Evolutionary conservation across 257 asterid species (phyloP).

Genomic region (Knoxia roxburghii): DNA sequence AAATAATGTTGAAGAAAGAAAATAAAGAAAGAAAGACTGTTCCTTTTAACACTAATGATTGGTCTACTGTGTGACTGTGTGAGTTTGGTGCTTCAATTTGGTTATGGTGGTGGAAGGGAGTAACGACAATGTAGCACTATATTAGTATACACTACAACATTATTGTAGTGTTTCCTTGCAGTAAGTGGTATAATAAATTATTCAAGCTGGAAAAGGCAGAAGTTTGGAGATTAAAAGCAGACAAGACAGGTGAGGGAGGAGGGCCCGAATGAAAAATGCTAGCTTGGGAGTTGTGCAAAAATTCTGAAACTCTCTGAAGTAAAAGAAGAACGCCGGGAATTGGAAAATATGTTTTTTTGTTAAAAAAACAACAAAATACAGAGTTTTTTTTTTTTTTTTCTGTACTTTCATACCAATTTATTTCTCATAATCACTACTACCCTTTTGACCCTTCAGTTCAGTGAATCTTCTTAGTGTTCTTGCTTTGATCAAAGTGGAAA

Average conservation of each 20-base stretch:
- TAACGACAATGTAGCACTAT: too few relatives aligned
- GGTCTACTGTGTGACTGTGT: not conserved
- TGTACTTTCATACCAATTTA: too few relatives aligned
- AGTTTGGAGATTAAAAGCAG: conserved; percentile 20
- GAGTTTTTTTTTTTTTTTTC: too few relatives aligned
- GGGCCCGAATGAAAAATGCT: conserved; percentile 31
- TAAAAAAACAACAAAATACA: too few relatives aligned
- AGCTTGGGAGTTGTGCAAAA: conserved; percentile 29
- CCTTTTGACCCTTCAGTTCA: too few relatives aligned
- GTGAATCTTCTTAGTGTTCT: too few relatives aligned
- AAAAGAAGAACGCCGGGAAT: conserved; percentile 3
- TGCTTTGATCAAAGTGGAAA: too few relatives aligned
- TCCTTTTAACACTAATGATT: not conserved
- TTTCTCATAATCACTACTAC: too few relatives aligned
- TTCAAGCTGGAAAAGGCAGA: not conserved
- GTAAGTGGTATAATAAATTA: not conserved
- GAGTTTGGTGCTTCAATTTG: not conserved
- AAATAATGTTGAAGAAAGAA: not conserved
- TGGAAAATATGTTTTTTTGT: too few relatives aligned
- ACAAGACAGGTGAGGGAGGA: conserved; percentile 41
- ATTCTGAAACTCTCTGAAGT: conserved; percentile 6
- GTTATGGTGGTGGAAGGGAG: not conserved
- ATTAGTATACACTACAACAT: not conserved
- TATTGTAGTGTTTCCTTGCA: not conserved
- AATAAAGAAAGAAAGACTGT: not conserved